Evolutionary conservation across 1,284 basidiomycete genomes (phyloP), one percentile per base, ranked within the genome.

Genomic region (Sporisorium iseilematis-ciliati): DNA sequence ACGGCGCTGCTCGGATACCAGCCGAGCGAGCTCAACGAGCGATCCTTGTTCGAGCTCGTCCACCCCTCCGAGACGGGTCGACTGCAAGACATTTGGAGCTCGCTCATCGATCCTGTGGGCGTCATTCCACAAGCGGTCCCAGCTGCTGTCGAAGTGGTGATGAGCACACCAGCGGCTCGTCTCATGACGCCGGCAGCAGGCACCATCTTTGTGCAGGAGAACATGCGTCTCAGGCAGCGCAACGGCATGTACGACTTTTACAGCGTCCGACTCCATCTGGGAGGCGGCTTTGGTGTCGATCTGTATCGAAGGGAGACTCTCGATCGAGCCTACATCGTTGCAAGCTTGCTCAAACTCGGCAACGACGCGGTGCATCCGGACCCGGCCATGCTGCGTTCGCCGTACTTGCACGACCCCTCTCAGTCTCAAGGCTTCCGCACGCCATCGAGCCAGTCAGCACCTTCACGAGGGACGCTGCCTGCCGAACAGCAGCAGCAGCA

Each of bases 171-270:
- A 0, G 43, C 72, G 5, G 54, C 69, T 43, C 57, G 65, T 1
- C 67, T 81, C 11, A 69, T 79, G 77, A 58, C 58, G 21, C 79
- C 77, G 2, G 79, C 79, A 11, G 56, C 65, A 14, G 79, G 79
- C 21, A 81, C 79, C 43, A 75, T 79, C 64, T 81, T 75, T 60
- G 65, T 77, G 29, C 69, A 79, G 59, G 77, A 81, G 18, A 66
- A 71, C 56, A 65, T 81, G 62, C 74, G 77, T 29, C 45, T 81
- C 12, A 69, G 74, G 25, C 74, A 71, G 52, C 58, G 73, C 29
- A 75, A 65, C 33, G 71, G 77, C 12, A 68, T 75, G 65, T 80
- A 58, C 35, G 77, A 76, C 33, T 74, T 77, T 21, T 79, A 75
- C 66, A 75, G 71, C 50, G 67, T 81, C 4, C 74, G 77, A 18